Evolutionary conservation across 495 filamentous ascomycete species (phyloP), one percentile per base, ranked within the genome.

Genomic region (Cladorrhinum samala): DNA sequence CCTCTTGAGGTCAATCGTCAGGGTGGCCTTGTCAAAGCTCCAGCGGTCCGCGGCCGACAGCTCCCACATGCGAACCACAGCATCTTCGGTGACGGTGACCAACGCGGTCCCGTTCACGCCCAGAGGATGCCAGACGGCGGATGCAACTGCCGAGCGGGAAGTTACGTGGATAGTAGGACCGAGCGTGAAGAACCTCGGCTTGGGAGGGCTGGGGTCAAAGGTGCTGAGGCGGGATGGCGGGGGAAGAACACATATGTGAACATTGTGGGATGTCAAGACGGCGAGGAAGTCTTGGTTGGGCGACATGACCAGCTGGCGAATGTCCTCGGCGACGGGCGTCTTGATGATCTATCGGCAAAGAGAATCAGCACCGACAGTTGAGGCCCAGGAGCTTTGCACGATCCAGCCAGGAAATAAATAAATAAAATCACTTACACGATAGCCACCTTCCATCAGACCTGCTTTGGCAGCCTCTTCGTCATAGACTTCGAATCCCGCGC

Each of bases 161-260:
- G 89, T 83, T 23, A 95, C 89, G 67, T 96, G 91, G 2, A 86
- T 88, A 4, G 88, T 93, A 17, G 91, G 89, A 0, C 91, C 91
- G 14, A 96, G 74, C 45, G 89, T 89, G 69, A 84, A 91, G 30
- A 86, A 85, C 66, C 89, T 92, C 30, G 89, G 72, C 53, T 85
- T 85, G 58, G 95, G 77, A 0, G 85, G 78, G 0, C 75, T 69
- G 14, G 64, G 70, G 56, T 90, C 86, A 25, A 72, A 73, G 23
- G 80, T 74, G 1, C 78, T 81, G 25, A 95, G 81, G 56, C 87
- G 86, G 3, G 83, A 82, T 0, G 85, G 74, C 58, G 91, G 83
- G 11, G 91, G 91, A 6, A 95, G 73, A 18, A 89, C 75, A 9
- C 86, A 80, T 60, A 96, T 83, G 57, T 91, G 87, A 33, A 92